A percentile compares a stretch with the other conserved stretches of the same genome.
These are phyloP conservation scores for Omphalotus guepiniiformis DNA, from an alignment of 768 basidiomycete genomes.

Conservation along the genomic window DNA sequence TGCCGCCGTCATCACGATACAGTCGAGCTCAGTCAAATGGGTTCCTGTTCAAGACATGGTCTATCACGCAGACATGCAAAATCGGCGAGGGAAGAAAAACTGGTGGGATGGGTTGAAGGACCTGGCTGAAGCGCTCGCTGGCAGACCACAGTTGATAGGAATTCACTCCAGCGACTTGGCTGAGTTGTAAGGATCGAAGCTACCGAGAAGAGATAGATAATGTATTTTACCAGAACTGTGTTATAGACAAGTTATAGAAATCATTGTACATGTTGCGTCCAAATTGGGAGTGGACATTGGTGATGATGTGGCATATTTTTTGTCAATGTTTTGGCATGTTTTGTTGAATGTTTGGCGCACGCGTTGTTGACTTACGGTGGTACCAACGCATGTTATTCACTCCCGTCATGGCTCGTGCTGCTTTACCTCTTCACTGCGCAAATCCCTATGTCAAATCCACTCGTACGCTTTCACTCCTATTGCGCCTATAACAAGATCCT, in stretches of 20 bases:
- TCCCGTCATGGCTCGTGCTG: conserved; percentile 40
- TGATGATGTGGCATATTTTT: no score
- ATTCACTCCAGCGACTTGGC: conserved; percentile 23
- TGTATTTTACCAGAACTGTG: no score
- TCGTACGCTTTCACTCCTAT: conserved; percentile 25
- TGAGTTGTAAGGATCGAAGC: conserved; percentile 11
- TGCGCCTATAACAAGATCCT: conserved; percentile 3
- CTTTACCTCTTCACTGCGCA: conserved; percentile 45
- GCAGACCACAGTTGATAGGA: conserved; percentile 52
- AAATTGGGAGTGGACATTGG: no score
- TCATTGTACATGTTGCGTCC: no score
- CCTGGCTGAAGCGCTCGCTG: conserved; percentile 72
- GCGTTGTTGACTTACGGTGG: conserved; percentile 2
- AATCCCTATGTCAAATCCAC: conserved; percentile 47
- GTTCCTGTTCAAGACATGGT: conserved; percentile 84
- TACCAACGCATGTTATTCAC: conserved; percentile 1
- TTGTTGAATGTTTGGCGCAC: no score
- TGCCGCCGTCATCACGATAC: conserved; percentile 90
- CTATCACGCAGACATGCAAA: conserved; percentile 84
- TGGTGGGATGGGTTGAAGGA: conserved; percentile 78
- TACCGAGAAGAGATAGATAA: background rate
- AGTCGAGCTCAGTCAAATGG: conserved; percentile 76
- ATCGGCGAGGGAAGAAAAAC: conserved; percentile 69
- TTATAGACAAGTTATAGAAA: no score
- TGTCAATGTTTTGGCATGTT: no score